These are phyloP conservation scores for Angomonas desouzai DNA, from an alignment of 208 protist species.

Conservation along the genomic window DNA sequence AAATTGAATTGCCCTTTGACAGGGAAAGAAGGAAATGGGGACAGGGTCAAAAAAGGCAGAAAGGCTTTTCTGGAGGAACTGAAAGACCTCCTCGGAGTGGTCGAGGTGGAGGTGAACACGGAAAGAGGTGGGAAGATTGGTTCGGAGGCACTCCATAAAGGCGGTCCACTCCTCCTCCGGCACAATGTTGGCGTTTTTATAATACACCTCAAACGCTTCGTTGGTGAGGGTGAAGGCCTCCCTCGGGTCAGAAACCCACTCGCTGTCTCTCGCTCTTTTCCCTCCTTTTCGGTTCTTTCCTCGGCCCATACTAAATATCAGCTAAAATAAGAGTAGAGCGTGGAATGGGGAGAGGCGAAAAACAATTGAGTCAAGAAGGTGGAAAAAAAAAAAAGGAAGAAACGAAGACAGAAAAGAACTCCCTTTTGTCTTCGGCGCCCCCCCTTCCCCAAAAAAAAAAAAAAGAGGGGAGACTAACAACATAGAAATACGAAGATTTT, in stretches of 20 bases:
- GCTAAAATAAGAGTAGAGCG: conserved; percentile 10
- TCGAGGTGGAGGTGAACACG: conserved; percentile 46
- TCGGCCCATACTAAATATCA: conserved; percentile 37
- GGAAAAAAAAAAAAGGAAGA: neutral
- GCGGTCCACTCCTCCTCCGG: conserved; percentile 50
- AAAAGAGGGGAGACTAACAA: no score
- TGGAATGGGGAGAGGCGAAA: no score
- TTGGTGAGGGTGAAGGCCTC: conserved; percentile 57
- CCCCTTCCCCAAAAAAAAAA: no score
- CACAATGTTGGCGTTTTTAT: conserved; percentile 56
- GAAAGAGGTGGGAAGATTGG: conserved; percentile 66
- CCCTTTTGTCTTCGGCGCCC: neutral
- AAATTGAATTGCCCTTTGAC: conserved; percentile 64
- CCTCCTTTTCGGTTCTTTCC: conserved; percentile 71
- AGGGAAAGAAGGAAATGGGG: conserved; percentile 55
- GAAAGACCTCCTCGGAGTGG: conserved; percentile 30
- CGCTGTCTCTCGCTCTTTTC: conserved; percentile 54
- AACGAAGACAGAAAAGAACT: conserved; percentile 7
- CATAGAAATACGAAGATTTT: no score
- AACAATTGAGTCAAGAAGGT: no score
- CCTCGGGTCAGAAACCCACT: conserved; percentile 64
- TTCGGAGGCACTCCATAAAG: conserved; percentile 60
- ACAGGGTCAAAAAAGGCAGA: conserved; percentile 36
- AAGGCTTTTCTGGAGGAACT: conserved; percentile 37
- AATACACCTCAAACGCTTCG: conserved; percentile 61